phyloP scores from a whole-genome alignment of 2,329 filamentous ascomycete species.

The Chrysoporthe cubensis region DNA sequence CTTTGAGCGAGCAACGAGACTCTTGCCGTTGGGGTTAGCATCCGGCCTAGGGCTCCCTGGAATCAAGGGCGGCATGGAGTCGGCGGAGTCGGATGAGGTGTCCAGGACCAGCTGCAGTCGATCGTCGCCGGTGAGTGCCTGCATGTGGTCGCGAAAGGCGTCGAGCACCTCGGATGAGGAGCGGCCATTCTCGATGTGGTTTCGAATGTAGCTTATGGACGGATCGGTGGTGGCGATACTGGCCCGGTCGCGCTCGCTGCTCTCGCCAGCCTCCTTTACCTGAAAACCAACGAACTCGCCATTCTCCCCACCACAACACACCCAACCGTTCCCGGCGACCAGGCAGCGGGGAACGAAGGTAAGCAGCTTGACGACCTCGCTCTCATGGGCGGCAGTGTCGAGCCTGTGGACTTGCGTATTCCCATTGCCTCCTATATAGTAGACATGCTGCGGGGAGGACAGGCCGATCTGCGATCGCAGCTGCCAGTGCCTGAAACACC shows the following conservation, averaged over 20 bases:
- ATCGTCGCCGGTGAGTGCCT: constrained; percentile 17
- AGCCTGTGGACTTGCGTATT: constrained; percentile 68
- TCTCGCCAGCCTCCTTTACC: constrained; percentile 49
- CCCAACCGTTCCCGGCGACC: constrained; percentile 82
- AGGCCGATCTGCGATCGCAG: constrained; percentile 88
- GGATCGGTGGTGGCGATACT: constrained; percentile 42
- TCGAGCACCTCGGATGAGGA: constrained; percentile 32
- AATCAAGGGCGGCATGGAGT: constrained; percentile 33
- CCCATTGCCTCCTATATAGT: constrained; percentile 79
- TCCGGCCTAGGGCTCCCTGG: constrained; percentile 30
- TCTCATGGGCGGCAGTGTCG: constrained; percentile 70
- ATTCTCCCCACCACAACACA: constrained; percentile 86
- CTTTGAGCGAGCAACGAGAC: constrained; percentile 53
- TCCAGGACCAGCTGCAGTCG: constrained; percentile 22
- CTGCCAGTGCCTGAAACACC: constrained; percentile 72
- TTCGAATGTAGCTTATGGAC: constrained; percentile 32
- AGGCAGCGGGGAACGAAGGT: constrained; percentile 82
- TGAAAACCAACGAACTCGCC: constrained; percentile 86
- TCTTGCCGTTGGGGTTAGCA: constrained; percentile 43
- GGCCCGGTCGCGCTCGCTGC: constrained; percentile 23
- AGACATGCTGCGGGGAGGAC: constrained; percentile 75
- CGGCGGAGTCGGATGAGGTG: constrained; percentile 35
- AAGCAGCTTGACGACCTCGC: constrained; percentile 72
- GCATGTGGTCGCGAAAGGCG: constrained; percentile 31
- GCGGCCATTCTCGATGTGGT: constrained; percentile 5